phyloP scores from a whole-genome alignment of 1,284 basidiomycete species.

The Fomes fomentarius region DNA sequence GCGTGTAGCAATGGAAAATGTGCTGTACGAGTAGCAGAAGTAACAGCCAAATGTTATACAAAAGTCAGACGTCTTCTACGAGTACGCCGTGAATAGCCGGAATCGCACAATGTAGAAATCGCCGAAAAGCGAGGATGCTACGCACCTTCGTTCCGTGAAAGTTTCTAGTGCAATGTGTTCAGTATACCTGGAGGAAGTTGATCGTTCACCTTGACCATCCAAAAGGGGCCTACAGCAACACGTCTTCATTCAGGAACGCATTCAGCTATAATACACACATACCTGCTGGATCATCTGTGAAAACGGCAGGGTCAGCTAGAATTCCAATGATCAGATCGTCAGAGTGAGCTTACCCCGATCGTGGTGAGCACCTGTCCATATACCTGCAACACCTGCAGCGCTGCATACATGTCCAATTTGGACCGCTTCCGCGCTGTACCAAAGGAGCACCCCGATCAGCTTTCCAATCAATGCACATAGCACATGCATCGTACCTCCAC shows the following conservation, averaged over 20 bases:
- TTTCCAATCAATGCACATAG: too few relatives aligned
- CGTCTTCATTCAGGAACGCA: neutral
- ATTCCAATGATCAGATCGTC: too few relatives aligned
- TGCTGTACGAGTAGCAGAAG: neutral
- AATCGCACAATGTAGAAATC: too few relatives aligned
- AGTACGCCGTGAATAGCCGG: too few relatives aligned
- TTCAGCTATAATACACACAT: slow-evolving; percentile 20
- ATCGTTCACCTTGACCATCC: slow-evolving; percentile 58
- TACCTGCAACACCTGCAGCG: slow-evolving; percentile 63
- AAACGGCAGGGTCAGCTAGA: neutral
- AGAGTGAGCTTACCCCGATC: slow-evolving; percentile 47
- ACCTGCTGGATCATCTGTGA: slow-evolving; percentile 65
- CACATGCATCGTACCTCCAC: slow-evolving; percentile 22
- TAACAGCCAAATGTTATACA: neutral
- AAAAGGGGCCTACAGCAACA: slow-evolving; percentile 54
- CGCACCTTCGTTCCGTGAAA: too few relatives aligned
- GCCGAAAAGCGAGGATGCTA: too few relatives aligned
- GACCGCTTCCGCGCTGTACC: slow-evolving; percentile 55
- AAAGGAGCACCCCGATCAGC: too few relatives aligned
- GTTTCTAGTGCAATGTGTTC: slow-evolving; percentile 12
- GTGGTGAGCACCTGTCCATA: slow-evolving; percentile 65
- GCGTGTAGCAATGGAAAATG: neutral
- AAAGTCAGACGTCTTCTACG: neutral
- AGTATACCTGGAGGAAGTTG: slow-evolving; percentile 22
- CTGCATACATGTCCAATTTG: slow-evolving; percentile 66